phyloP scores from a whole-genome alignment of 768 basidiomycete genomes.

The Suillus cothurnatus region DNA sequence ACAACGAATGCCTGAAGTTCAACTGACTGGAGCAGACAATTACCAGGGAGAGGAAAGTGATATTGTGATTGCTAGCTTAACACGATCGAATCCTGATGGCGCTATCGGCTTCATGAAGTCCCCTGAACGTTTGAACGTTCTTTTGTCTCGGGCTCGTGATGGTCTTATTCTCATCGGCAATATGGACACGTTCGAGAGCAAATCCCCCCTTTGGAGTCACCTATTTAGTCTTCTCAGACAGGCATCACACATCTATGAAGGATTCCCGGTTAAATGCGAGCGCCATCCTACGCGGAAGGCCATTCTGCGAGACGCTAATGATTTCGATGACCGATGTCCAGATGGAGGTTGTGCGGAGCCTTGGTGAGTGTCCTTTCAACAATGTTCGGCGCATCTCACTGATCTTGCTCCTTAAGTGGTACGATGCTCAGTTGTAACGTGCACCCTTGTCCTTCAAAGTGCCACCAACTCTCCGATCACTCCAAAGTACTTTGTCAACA shows the following conservation, averaged over 20 bases:
- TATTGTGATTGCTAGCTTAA: slow-evolving; percentile 59
- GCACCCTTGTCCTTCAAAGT: slow-evolving; percentile 59
- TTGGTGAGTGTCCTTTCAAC: slow-evolving; percentile 44
- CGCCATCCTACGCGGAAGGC: slow-evolving; percentile 46
- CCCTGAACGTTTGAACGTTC: slow-evolving; percentile 64
- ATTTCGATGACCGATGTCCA: slow-evolving; percentile 54
- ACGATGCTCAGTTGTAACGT: slow-evolving; percentile 46
- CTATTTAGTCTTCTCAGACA: slow-evolving; percentile 45
- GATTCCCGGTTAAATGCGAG: slow-evolving; percentile 58
- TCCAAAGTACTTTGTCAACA: slow-evolving; percentile 51
- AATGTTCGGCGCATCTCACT: background rate
- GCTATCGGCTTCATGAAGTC: slow-evolving; percentile 70
- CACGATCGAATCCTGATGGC: slow-evolving; percentile 50
- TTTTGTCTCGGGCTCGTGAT: slow-evolving; percentile 62
- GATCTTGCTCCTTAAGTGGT: slow-evolving; percentile 37
- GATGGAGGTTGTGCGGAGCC: slow-evolving; percentile 61
- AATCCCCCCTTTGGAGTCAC: slow-evolving; percentile 47
- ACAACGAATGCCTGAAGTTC: background rate
- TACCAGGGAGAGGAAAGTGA: slow-evolving; percentile 74
- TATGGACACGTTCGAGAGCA: slow-evolving; percentile 51
- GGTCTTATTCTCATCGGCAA: slow-evolving; percentile 65
- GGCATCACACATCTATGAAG: slow-evolving; percentile 51
- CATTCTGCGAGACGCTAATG: slow-evolving; percentile 38
- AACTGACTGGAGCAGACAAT: slow-evolving; percentile 47
- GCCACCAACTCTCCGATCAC: slow-evolving; percentile 58